Evolutionary conservation across 1,139 yeast species (phyloP).

Genomic region (Candida albicans): DNA sequence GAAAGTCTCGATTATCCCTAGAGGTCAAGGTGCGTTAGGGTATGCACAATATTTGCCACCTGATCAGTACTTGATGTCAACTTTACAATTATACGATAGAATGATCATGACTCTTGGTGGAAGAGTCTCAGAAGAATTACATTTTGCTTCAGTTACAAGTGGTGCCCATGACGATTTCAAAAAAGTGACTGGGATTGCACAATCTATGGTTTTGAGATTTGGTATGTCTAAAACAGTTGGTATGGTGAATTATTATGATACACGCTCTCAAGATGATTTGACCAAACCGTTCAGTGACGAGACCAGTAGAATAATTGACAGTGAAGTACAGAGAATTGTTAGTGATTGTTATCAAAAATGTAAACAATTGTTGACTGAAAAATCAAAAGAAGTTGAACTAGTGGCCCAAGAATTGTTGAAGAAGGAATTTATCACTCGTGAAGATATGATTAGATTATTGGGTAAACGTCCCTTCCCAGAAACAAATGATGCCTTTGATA

Average conservation of each 20-base stretch:
- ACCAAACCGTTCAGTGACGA: constrained; percentile 91
- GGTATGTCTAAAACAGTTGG: constrained; percentile 93
- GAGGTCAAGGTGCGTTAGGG: constrained; percentile 97
- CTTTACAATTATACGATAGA: constrained; percentile 78
- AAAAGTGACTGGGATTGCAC: constrained; percentile 94
- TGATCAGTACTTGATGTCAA: constrained; percentile 79
- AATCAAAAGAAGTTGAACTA: constrained; percentile 68
- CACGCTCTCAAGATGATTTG: constrained; percentile 58
- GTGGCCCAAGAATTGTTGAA: constrained; percentile 83
- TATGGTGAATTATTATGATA: constrained; percentile 63
- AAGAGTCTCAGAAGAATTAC: constrained; percentile 90
- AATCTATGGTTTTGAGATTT: constrained; percentile 84
- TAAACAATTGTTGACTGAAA: constrained; percentile 63
- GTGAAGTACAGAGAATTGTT: constrained; percentile 80
- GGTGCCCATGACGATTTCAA: constrained; percentile 97
- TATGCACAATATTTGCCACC: constrained; percentile 97
- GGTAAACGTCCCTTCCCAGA: constrained; percentile 93
- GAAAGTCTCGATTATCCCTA: constrained; percentile 93
- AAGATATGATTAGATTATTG: constrained; percentile 82
- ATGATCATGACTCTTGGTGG: constrained; percentile 99
- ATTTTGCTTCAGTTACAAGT: constrained; percentile 85
- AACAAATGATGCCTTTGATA: constrained; percentile 89
- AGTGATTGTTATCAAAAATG: constrained; percentile 76
- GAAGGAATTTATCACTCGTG: constrained; percentile 86
- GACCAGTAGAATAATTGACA: constrained; percentile 78